These are phyloP conservation scores for Zostera marina DNA, from an alignment of 116 monocot genomes.

Conservation along the genomic window DNA sequence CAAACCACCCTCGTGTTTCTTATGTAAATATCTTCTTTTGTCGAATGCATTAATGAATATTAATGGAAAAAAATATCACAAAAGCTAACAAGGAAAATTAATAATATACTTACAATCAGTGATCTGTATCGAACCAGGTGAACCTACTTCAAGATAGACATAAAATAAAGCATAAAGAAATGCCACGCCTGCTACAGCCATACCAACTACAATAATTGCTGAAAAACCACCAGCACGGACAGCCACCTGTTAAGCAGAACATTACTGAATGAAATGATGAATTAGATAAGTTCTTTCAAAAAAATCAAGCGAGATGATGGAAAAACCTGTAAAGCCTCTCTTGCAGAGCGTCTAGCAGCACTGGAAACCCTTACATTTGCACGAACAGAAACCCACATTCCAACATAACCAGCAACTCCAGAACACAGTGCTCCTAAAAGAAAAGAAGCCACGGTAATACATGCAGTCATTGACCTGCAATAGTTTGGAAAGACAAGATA, in stretches of 20 bases:
- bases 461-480: slow-evolving; percentile 65
- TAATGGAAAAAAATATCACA: neutral
- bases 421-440: slow-evolving; percentile 97
- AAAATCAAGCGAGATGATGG: neutral
- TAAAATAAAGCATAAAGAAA: slow-evolving; percentile 92
- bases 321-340: slow-evolving; percentile 91
- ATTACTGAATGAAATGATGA: slow-evolving; percentile 3
- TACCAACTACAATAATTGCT: slow-evolving; percentile 95
- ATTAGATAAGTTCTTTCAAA: neutral
- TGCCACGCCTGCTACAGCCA: slow-evolving; percentile 95
- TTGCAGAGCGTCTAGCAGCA: slow-evolving; percentile 94
- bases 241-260: slow-evolving; percentile 44
- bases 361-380: slow-evolving; percentile 98
- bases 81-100: neutral
- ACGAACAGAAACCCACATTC: slow-evolving; percentile 99
- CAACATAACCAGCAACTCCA: slow-evolving; percentile 95
- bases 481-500: neutral
- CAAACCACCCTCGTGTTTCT: no score
- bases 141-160: slow-evolving; percentile 72
- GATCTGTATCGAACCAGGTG: slow-evolving; percentile 88
- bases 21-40: neutral
- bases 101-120: slow-evolving; percentile 67
- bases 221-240: slow-evolving; percentile 99
- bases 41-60: neutral
- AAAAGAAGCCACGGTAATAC: slow-evolving; percentile 89